Evolutionary conservation across 1,139 yeast species (phyloP).

Genomic region (Yamadazyma diddensiae): DNA sequence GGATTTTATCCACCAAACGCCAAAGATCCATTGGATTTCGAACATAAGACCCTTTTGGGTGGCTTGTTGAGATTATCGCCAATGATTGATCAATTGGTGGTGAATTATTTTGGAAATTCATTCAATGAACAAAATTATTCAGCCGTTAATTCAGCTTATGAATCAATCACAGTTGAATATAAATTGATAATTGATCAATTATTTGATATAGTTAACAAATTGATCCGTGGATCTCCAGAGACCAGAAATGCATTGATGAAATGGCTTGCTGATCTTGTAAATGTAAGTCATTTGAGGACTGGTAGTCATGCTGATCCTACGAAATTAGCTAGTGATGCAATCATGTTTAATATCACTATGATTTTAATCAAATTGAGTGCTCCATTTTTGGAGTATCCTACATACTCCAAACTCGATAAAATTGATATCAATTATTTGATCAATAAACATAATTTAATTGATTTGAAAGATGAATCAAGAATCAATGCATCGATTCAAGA

Average conservation of each 20-base stretch:
- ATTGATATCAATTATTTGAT: constrained; percentile 64
- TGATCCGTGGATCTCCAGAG: constrained; percentile 70
- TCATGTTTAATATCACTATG: constrained; percentile 73
- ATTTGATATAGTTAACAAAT: constrained; percentile 66
- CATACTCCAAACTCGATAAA: constrained; percentile 63
- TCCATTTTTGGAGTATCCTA: constrained; percentile 75
- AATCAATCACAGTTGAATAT: constrained; percentile 60
- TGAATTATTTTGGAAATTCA: constrained; percentile 44
- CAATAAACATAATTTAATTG: constrained; percentile 46
- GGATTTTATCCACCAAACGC: constrained; percentile 48
- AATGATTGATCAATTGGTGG: constrained; percentile 43
- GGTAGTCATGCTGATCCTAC: constrained; percentile 79
- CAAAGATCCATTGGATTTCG: constrained; percentile 50
- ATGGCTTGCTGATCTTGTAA: constrained; percentile 71
- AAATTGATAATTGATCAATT: constrained; percentile 55
- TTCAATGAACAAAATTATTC: constrained; percentile 35
- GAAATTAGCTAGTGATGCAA: constrained; percentile 72
- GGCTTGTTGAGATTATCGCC: constrained; percentile 79
- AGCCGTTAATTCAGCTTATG: constrained; percentile 47
- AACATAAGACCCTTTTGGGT: constrained; percentile 66
- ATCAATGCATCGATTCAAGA: constrained; percentile 73
- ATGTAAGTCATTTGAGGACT: constrained; percentile 79
- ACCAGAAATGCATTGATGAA: constrained; percentile 62
- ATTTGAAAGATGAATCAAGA: constrained; percentile 78
- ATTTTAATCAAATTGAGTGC: constrained; percentile 69